Conservation (phyloP, 441 rosid species). For the Bocquillonia castaneifolia region DNA sequence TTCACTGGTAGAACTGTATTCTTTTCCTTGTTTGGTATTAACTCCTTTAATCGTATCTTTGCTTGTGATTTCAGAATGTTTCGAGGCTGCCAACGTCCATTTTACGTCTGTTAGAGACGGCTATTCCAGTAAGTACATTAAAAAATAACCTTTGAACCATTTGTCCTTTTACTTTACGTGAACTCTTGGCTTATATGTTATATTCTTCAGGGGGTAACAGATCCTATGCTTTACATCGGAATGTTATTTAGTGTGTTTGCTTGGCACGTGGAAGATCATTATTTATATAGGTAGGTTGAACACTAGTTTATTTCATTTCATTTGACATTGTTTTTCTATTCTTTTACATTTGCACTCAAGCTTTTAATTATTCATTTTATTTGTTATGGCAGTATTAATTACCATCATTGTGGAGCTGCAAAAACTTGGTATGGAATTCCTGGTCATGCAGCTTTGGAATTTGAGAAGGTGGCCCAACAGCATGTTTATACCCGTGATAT, state of each 20-base stretch:
- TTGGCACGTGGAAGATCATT: constrained; percentile 99
- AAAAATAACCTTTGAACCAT: background rate
- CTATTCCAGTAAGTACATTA: constrained; percentile 68
- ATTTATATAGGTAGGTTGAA: constrained; percentile 73
- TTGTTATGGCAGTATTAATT: constrained; percentile 67
- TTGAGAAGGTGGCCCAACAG: constrained; percentile 88
- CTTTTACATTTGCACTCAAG: constrained; percentile 7
- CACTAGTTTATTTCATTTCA: background rate
- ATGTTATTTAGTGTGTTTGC: constrained; percentile 99
- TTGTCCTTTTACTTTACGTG: background rate
- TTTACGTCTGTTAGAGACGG: constrained; percentile 78
- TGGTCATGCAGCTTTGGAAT: constrained; percentile 82
- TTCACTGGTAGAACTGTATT: background rate
- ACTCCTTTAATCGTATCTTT: constrained; percentile 3
- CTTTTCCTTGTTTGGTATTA: background rate
- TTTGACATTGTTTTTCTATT: background rate
- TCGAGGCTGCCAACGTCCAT: constrained; percentile 78
- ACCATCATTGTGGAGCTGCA: constrained; percentile 98
- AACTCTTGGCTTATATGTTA: constrained; percentile 8
- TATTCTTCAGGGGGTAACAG: constrained; percentile 92
- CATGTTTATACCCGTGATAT: constrained; percentile 77
- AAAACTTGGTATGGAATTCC: constrained; percentile 99
- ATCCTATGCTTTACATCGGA: constrained; percentile 99
- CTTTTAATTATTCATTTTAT: constrained; percentile 4
- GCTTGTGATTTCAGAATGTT: constrained; percentile 48